Conservation (phyloP, 805 yeast genomes). For the Kazachstania bromeliacearum region DNA sequence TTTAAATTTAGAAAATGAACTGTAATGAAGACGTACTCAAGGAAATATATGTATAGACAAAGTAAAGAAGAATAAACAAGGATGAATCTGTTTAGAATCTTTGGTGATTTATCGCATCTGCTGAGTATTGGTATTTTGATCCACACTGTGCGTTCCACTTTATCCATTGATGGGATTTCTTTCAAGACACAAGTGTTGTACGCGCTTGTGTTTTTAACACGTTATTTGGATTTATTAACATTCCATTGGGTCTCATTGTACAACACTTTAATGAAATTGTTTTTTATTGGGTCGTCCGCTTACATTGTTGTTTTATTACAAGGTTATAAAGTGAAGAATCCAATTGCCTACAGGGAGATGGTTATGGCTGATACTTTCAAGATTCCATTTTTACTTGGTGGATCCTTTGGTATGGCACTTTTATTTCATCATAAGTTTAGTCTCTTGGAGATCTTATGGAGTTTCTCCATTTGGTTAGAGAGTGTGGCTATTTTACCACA, state of each 20-base stretch:
- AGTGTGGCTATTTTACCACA: constrained; percentile 89
- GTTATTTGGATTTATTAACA: constrained; percentile 54
- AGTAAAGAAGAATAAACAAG: background rate
- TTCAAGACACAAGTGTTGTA: constrained; percentile 81
- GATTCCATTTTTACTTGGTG: constrained; percentile 57
- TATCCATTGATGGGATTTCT: constrained; percentile 75
- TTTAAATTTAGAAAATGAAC: constrained; percentile 15
- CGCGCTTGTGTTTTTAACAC: constrained; percentile 57
- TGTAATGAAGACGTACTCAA: background rate
- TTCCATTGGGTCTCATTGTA: constrained; percentile 54
- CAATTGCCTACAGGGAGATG: constrained; percentile 41
- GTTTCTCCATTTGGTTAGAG: constrained; percentile 88
- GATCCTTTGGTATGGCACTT: constrained; percentile 47
- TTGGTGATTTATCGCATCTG: constrained; percentile 70
- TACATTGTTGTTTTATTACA: constrained; percentile 70
- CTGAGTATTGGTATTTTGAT: constrained; percentile 69
- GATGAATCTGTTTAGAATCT: constrained; percentile 17
- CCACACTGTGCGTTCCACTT: constrained; percentile 53
- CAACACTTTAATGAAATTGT: constrained; percentile 70
- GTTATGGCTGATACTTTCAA: constrained; percentile 68
- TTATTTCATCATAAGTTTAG: constrained; percentile 61
- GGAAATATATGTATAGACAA: background rate
- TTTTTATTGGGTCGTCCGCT: constrained; percentile 66
- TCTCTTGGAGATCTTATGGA: constrained; percentile 63
- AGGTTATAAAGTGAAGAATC: constrained; percentile 35